These are phyloP conservation scores for Crithidia thermophila DNA, from an alignment of 208 protist genomes.

Conservation along the genomic window DNA sequence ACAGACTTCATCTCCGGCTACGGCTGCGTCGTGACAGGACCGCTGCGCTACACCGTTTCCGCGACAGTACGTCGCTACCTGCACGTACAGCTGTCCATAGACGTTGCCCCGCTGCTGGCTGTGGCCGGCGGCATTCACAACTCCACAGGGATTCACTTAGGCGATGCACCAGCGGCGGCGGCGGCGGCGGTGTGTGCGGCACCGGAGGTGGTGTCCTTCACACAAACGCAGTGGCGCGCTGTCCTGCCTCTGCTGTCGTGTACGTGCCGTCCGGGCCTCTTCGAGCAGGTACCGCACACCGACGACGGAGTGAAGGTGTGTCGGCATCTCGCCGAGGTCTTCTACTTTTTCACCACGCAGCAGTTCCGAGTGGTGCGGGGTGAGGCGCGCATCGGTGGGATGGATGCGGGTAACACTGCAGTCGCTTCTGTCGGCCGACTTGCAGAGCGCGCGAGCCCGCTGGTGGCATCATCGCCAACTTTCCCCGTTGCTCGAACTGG, in stretches of 20 bases:
- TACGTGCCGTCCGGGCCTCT: slow-evolving; percentile 58
- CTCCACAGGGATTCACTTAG: not conserved
- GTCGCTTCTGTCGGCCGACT: too few species aligned
- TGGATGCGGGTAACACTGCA: too few species aligned
- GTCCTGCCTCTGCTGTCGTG: slow-evolving; percentile 57
- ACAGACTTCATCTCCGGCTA: slow-evolving; percentile 62
- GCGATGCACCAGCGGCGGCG: not conserved
- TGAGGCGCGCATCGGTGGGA: not conserved
- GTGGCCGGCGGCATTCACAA: not conserved
- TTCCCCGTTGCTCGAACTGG: too few species aligned
- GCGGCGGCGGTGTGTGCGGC: not conserved
- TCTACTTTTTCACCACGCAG: slow-evolving; percentile 60
- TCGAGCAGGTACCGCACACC: slow-evolving; percentile 52
- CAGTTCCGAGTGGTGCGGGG: slow-evolving; percentile 30
- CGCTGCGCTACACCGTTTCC: slow-evolving; percentile 55
- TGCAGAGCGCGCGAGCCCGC: not conserved
- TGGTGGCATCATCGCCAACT: too few species aligned
- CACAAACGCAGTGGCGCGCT: slow-evolving; percentile 34
- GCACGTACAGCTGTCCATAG: slow-evolving; percentile 43
- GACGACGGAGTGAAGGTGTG: slow-evolving; percentile 59
- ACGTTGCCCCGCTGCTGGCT: slow-evolving; percentile 43
- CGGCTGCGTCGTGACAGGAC: slow-evolving; percentile 52
- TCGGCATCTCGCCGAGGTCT: slow-evolving; percentile 73
- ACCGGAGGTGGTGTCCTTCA: slow-evolving; percentile 12
- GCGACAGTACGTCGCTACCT: slow-evolving; percentile 66